Base-by-base conservation (phyloP, 345 rosid genomes). In the Eucalyptus virginea region DNA sequence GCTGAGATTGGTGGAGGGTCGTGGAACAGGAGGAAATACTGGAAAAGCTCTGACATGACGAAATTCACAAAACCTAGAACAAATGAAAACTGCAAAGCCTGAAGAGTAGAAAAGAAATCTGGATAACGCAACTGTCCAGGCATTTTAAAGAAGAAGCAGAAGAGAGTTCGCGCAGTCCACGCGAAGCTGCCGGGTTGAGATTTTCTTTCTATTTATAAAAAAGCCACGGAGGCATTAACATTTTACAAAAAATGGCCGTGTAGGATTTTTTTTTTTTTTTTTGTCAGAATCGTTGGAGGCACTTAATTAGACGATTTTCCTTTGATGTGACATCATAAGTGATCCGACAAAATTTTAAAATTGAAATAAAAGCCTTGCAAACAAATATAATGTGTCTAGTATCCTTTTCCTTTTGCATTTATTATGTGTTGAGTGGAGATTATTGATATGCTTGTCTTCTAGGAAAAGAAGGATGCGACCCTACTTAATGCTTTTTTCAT, bases 1-100 rank as follows among this genome's bases (percentile, higher is more conserved):
- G 16, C 99, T 95, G 80, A 94, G 95, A 93, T 91, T 95, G 91
- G 98, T 97, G 42, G 95, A 96, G 83, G 95, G 34, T 77, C 91
- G 89, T 95, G 97, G 96, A 88, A 90, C n/a, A 91, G 91, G 87
- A 94, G 92, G 88, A 94, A 23, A 65, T n/a, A 65, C 21, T 65
- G 40, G 37, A n/a, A 65, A n/a, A 65, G 77, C 40, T 65, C 34
- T 65, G 77, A 65, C 21, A n/a, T 4, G 77, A 65, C 32, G 77
- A 8, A 65, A 65, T 15, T 65, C 34, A 19, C 77, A n/a, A 65
- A 65, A 65, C 77, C 34, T 65, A 8, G 58, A n/a, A 15, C 19
- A n/a, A 65, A n/a, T n/a, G 40, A n/a, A 65, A 16, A n/a, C 19
- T n/a, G 19, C 77, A 65, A 65, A 65, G 37, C 77, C 40, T n/a